These are phyloP conservation scores for Camellia oleifera DNA, from an alignment of 179 eudicot genomes.

Conservation along the genomic window DNA sequence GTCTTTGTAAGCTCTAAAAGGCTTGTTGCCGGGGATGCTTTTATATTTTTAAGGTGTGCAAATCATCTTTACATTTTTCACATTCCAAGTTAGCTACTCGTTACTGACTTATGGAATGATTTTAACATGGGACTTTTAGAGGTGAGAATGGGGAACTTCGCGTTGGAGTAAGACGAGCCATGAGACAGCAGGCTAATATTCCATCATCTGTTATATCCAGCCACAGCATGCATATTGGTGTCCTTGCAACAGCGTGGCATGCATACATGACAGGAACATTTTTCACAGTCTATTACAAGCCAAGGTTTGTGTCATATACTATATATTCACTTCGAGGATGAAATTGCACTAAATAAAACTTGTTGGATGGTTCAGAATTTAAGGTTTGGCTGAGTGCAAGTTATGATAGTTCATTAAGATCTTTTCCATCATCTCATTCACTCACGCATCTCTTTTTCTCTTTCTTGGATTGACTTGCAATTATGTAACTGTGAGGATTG, in stretches of 20 bases:
- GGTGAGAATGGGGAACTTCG: conserved; percentile 97
- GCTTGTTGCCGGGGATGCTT: conserved; percentile 98
- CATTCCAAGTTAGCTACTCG: neutral
- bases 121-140: conserved; percentile 32
- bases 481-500: neutral
- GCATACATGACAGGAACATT: conserved; percentile 77
- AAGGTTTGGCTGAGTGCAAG: neutral
- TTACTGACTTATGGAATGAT: conserved; percentile 7
- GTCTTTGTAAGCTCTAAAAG: conserved; percentile 98
- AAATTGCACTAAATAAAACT: neutral
- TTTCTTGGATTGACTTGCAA: neutral
- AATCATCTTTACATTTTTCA: neutral
- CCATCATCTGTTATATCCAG: conserved; percentile 98
- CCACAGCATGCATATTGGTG: conserved; percentile 99
- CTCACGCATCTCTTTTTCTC: neutral
- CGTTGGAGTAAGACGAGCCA: conserved; percentile 95
- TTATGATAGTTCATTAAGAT: neutral
- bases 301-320: conserved; percentile 50
- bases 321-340: neutral
- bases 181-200: conserved; percentile 82
- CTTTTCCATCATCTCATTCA: neutral
- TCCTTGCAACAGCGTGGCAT: conserved; percentile 98
- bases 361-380: neutral
- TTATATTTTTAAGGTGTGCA: conserved; percentile 85
- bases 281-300: conserved; percentile 94